Evolutionary conservation across 108 stramenopile genomes (phyloP).

Genomic region (Cyclostephanos invisitatus): DNA sequence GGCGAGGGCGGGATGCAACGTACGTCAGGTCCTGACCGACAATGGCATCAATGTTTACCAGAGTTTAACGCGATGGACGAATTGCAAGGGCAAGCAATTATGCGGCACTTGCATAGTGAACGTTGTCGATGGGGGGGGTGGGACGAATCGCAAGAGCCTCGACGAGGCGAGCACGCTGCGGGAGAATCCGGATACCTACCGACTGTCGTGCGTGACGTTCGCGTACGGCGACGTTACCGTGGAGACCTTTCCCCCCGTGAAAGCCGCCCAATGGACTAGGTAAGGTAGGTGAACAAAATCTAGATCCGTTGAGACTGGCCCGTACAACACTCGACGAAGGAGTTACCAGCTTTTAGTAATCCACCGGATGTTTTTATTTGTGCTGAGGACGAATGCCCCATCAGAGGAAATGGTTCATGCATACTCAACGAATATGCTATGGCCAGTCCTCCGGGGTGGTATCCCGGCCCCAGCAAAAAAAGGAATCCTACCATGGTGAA

Average conservation of each 20-base stretch:
- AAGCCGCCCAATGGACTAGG: slow-evolving; percentile 89
- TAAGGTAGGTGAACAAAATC: too few species aligned
- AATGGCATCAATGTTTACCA: slow-evolving; percentile 95
- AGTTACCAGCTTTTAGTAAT: too few species aligned
- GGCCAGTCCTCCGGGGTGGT: too few species aligned
- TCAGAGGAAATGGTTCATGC: too few species aligned
- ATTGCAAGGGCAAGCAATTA: slow-evolving; percentile 96
- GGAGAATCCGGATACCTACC: slow-evolving; percentile 89
- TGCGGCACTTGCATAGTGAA: slow-evolving; percentile 96
- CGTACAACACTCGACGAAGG: too few species aligned
- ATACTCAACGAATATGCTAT: too few species aligned
- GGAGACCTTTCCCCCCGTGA: slow-evolving; percentile 89
- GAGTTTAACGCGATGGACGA: slow-evolving; percentile 91
- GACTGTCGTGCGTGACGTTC: slow-evolving; percentile 91
- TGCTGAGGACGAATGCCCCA: too few species aligned
- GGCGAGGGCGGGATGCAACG: slow-evolving; percentile 72
- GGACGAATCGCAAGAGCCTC: slow-evolving; percentile 85
- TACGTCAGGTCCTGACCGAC: slow-evolving; percentile 81
- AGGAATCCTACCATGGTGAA: too few species aligned
- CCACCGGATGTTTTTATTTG: too few species aligned
- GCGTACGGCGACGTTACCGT: slow-evolving; percentile 89
- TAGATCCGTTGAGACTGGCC: too few species aligned
- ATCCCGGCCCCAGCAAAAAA: too few species aligned
- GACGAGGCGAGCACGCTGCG: slow-evolving; percentile 90
- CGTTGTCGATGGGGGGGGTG: slow-evolving; percentile 66